Conservation (phyloP, 2,329 filamentous ascomycete species). For the Paracoccidioides brasiliensis region DNA sequence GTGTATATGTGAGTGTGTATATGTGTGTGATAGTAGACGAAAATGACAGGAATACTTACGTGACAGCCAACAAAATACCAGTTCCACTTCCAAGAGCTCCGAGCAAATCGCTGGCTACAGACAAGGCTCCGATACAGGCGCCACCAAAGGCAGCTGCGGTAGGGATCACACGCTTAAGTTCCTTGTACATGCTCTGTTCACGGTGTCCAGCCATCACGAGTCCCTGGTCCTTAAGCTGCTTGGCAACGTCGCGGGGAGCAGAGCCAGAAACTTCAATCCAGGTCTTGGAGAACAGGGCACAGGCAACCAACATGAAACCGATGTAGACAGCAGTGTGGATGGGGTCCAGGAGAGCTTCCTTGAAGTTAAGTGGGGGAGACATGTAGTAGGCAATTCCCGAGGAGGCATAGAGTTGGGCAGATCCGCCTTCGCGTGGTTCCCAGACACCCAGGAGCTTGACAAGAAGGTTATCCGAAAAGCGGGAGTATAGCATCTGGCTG, state of each 20-base stretch:
- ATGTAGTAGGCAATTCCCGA: constrained; percentile 99
- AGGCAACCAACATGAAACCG: constrained; percentile 93
- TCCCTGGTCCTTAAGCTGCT: constrained; percentile 99
- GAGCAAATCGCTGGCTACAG: constrained; percentile 87
- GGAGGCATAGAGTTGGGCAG: constrained; percentile 83
- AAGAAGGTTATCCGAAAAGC: constrained; percentile 96
- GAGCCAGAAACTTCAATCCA: constrained; percentile 99
- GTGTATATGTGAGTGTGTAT: neutral
- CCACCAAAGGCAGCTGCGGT: constrained; percentile 96
- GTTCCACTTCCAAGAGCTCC: constrained; percentile 93
- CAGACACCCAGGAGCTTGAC: constrained; percentile 96
- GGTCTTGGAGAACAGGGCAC: constrained; percentile 98
- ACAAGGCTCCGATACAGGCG: constrained; percentile 96
- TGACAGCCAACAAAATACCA: constrained; percentile 94
- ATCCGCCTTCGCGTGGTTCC: constrained; percentile 84
- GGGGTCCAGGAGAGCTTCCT: constrained; percentile 88
- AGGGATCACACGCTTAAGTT: constrained; percentile 97
- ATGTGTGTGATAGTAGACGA: neutral
- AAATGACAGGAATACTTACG: constrained; percentile 49
- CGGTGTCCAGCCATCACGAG: constrained; percentile 98
- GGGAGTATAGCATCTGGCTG: constrained; percentile 98
- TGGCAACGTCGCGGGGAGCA: constrained; percentile 92
- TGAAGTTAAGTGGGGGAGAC: constrained; percentile 96
- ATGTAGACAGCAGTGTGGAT: constrained; percentile 95
- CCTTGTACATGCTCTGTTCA: constrained; percentile 99